phyloP scores from a whole-genome alignment of 441 rosid genomes.

The Populus tomentosa region DNA sequence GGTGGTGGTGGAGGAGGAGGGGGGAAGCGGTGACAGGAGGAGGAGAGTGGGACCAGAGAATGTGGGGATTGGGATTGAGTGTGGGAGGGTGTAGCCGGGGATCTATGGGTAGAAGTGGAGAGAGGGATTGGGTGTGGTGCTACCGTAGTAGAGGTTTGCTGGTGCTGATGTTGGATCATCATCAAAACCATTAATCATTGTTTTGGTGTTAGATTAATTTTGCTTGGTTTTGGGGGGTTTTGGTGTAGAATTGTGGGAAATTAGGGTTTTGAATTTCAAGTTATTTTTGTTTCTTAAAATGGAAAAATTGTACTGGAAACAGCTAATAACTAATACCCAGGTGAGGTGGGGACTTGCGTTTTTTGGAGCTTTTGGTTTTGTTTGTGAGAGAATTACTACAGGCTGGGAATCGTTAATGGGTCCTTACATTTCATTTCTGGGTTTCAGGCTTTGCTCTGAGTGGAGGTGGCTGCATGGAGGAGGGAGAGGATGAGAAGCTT shows the following conservation, averaged over 20 bases:
- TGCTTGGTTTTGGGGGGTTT: not conserved
- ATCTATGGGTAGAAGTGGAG: slow-evolving; percentile 30
- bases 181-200: slow-evolving; percentile 49
- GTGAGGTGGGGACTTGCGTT: not conserved
- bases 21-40: slow-evolving; percentile 17
- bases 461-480: no score
- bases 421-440: no score
- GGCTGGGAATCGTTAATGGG: no score
- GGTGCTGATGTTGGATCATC: slow-evolving; percentile 33
- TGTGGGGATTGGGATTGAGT: slow-evolving; percentile 24
- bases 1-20: slow-evolving; percentile 1
- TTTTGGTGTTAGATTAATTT: slow-evolving; percentile 17
- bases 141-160: slow-evolving; percentile 34
- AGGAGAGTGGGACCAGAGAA: slow-evolving; percentile 16
- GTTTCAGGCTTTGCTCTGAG: no score
- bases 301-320: not conserved
- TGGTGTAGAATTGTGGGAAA: not conserved
- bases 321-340: not conserved
- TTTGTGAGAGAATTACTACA: not conserved
- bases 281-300: not conserved
- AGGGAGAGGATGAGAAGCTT: no score
- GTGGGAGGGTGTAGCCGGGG: slow-evolving; percentile 20
- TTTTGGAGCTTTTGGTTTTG: not conserved
- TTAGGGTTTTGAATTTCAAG: slow-evolving; percentile 13
- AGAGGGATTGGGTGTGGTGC: slow-evolving; percentile 22